These are phyloP conservation scores for Huntiella savannae DNA, from an alignment of 2,329 filamentous ascomycete genomes.

Conservation along the genomic window DNA sequence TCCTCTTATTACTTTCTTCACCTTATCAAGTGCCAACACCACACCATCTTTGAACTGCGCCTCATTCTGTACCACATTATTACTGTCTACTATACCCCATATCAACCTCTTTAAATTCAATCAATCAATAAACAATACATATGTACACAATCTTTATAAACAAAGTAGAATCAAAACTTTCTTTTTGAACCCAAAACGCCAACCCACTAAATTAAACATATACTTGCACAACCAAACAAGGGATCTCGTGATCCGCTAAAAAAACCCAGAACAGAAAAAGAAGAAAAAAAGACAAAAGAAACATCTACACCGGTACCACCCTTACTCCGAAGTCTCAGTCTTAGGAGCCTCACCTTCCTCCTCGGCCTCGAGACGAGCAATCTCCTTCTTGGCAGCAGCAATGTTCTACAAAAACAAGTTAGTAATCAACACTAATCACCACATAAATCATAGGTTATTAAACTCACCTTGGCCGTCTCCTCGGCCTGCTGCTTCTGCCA, in stretches of 20 bases:
- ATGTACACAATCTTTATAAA: no score
- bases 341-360: constrained; percentile 21
- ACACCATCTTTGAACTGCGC: no score
- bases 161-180: no score
- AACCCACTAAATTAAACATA: neutral
- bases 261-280: neutral
- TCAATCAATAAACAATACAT: no score
- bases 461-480: constrained; percentile 73
- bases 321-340: neutral
- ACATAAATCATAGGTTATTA: neutral
- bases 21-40: no score
- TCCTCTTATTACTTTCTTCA: no score
- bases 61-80: no score
- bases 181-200: neutral
- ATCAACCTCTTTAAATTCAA: no score
- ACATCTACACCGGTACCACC: no score
- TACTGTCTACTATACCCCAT: no score
- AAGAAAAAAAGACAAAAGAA: no score
- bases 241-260: neutral
- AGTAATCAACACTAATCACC: constrained; percentile 13
- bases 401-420: constrained; percentile 50
- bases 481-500: constrained; percentile 83
- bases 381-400: constrained; percentile 88
- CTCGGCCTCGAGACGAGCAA: constrained; percentile 59
- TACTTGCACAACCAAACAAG: no score